phyloP scores from a whole-genome alignment of 2,329 filamentous ascomycete genomes.

The Talaromyces atroroseus region DNA sequence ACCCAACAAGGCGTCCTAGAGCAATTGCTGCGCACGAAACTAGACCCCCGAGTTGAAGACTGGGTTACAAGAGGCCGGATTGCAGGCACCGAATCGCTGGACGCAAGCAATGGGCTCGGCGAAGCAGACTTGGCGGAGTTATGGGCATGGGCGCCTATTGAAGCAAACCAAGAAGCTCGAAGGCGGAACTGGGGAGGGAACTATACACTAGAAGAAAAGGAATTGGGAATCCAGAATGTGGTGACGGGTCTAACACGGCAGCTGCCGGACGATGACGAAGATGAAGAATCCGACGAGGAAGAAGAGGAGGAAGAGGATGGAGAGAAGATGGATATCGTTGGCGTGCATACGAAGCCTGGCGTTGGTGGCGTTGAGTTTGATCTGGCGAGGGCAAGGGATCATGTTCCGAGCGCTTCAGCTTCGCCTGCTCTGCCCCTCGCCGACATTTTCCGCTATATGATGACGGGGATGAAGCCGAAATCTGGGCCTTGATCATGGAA shows the following conservation, averaged over 20 bases:
- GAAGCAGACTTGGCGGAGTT: slow-evolving; percentile 52
- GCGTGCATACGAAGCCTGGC: slow-evolving; percentile 29
- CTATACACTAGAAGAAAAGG: slow-evolving; percentile 67
- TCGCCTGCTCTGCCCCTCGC: slow-evolving; percentile 38
- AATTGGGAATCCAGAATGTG: slow-evolving; percentile 61
- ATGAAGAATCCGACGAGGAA: slow-evolving; percentile 45
- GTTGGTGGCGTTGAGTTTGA: slow-evolving; percentile 29
- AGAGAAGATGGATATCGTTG: slow-evolving; percentile 38
- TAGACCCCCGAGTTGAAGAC: slow-evolving; percentile 70
- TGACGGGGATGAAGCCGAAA: slow-evolving; percentile 37
- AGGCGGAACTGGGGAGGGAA: slow-evolving; percentile 54
- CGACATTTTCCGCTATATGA: slow-evolving; percentile 48
- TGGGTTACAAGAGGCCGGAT: slow-evolving; percentile 61
- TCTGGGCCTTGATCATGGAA: slow-evolving; percentile 16
- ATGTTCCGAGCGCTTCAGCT: slow-evolving; percentile 20
- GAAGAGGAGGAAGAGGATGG: slow-evolving; percentile 42
- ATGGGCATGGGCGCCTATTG: slow-evolving; percentile 54
- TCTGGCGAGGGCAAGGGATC: slow-evolving; percentile 23
- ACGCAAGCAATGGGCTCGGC: slow-evolving; percentile 25
- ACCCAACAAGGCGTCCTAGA: slow-evolving; percentile 58
- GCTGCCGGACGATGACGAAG: slow-evolving; percentile 51
- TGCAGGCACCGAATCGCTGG: slow-evolving; percentile 21
- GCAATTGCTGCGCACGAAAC: slow-evolving; percentile 73
- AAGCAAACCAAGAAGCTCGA: slow-evolving; percentile 42
- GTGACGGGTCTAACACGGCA: slow-evolving; percentile 62